Percentiles rank a stretch among this genome's conserved stretches.
Evolutionary conservation across 2,329 filamentous ascomycete genomes (phyloP).

Genomic region (Colletotrichum camelliae): DNA sequence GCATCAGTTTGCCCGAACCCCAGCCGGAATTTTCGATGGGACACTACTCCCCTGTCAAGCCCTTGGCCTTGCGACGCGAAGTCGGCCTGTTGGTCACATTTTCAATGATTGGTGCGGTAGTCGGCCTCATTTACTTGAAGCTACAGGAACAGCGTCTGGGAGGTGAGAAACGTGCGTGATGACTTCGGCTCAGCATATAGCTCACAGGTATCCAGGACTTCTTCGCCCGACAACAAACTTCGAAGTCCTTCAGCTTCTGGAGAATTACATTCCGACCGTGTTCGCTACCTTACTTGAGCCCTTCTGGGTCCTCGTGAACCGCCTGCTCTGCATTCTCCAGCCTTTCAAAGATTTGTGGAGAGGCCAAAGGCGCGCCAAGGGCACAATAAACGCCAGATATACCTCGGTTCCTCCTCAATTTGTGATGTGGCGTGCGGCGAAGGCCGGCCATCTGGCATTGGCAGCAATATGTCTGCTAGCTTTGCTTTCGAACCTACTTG

Average conservation of each 20-base stretch:
- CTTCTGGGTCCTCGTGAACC: conserved; percentile 59
- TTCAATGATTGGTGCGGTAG: not conserved
- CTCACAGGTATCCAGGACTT: conserved; percentile 30
- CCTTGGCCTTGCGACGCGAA: not conserved
- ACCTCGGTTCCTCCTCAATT: conserved; percentile 62
- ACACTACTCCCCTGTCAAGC: conserved; percentile 12
- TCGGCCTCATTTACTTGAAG: conserved; percentile 21
- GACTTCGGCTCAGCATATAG: no score
- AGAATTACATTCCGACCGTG: conserved; percentile 58
- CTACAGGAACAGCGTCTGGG: no score
- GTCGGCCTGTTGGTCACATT: not conserved
- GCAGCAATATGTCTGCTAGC: conserved; percentile 51
- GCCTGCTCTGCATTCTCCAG: conserved; percentile 57
- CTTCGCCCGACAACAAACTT: conserved; percentile 33
- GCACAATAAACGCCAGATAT: conserved; percentile 51
- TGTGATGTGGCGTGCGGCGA: conserved; percentile 47
- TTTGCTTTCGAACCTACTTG: no score
- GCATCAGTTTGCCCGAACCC: not conserved
- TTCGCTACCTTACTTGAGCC: conserved; percentile 63
- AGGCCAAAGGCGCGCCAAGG: conserved; percentile 36
- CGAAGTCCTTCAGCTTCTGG: conserved; percentile 40
- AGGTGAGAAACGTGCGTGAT: no score
- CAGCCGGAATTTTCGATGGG: not conserved
- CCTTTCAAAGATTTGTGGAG: conserved; percentile 55
- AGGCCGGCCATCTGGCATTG: conserved; percentile 50